These are phyloP conservation scores for Fragilaria radians DNA, from an alignment of 108 stramenopile species.

Conservation along the genomic window DNA sequence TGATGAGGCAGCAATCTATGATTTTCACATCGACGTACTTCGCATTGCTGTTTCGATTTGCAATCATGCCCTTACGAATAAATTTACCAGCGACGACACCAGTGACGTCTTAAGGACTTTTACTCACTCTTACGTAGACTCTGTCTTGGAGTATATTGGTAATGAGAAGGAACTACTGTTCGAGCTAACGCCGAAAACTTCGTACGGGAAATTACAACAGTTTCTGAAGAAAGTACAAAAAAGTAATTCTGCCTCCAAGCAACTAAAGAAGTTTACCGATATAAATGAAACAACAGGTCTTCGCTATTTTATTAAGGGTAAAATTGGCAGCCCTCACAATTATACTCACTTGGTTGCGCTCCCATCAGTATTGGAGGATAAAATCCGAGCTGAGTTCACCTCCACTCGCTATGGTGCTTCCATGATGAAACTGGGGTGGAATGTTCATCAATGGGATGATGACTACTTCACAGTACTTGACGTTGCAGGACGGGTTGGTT, in stretches of 20 bases:
- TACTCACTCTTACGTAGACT: constrained; percentile 39
- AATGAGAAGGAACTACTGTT: constrained; percentile 31
- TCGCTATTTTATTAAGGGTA: constrained; percentile 20
- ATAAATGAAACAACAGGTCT: constrained; percentile 2
- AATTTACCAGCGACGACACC: constrained; percentile 18
- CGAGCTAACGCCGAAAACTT: constrained; percentile 39
- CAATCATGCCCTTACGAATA: constrained; percentile 47
- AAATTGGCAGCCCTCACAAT: constrained; percentile 13
- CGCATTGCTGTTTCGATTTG: constrained; percentile 50
- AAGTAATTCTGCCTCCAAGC: constrained; percentile 15
- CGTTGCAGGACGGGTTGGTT: constrained; percentile 43
- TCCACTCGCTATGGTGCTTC: constrained; percentile 43
- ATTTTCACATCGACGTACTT: constrained; percentile 57
- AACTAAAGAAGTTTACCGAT: constrained; percentile 49
- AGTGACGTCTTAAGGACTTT: constrained; percentile 32
- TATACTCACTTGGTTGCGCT: constrained; percentile 32
- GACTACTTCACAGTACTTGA: constrained; percentile 44
- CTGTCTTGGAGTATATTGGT: constrained; percentile 39
- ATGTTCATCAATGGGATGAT: constrained; percentile 39
- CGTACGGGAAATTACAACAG: constrained; percentile 28
- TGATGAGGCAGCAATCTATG: constrained; percentile 61
- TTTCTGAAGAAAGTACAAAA: constrained; percentile 32
- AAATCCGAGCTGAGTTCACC: constrained; percentile 35
- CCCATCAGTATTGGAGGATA: constrained; percentile 20
- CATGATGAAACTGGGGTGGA: constrained; percentile 63